phyloP scores from a whole-genome alignment of 306 rosid species.

The Mucuna pruriens region DNA sequence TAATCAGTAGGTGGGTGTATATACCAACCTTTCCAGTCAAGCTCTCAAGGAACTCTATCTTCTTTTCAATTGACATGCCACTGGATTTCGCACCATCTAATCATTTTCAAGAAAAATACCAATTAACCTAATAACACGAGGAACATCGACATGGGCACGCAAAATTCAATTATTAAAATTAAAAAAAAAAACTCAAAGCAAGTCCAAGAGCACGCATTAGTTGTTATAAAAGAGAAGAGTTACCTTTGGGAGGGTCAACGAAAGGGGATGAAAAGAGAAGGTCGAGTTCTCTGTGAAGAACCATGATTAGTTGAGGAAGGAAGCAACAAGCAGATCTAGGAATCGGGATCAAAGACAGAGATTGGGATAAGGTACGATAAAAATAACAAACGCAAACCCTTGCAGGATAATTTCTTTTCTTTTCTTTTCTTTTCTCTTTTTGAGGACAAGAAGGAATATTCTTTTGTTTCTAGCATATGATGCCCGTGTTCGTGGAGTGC shows the following conservation, averaged over 20 bases:
- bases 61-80: slow-evolving; percentile 80
- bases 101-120: slow-evolving; percentile 30
- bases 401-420: not conserved
- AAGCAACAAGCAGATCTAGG: not conserved
- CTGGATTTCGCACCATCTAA: slow-evolving; percentile 52
- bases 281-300: slow-evolving; percentile 49
- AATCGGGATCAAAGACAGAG: not conserved
- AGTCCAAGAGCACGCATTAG: not conserved
- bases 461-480: not conserved
- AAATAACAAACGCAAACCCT: not conserved
- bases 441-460: slow-evolving; percentile 27
- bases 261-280: slow-evolving; percentile 37
- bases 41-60: slow-evolving; percentile 79
- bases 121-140: not conserved
- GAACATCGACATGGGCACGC: not conserved
- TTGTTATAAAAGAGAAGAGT: not conserved
- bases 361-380: not conserved
- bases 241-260: slow-evolving; percentile 35
- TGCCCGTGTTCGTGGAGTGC: not conserved
- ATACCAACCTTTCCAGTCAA: slow-evolving; percentile 73
- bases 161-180: not conserved
- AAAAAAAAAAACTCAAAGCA: not conserved
- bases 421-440: too few species aligned
- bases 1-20: not conserved
- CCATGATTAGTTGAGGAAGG: slow-evolving; percentile 36